These are phyloP conservation scores for Taphrina flavorubra DNA, from an alignment of 1,139 yeast genomes.

Conservation along the genomic window DNA sequence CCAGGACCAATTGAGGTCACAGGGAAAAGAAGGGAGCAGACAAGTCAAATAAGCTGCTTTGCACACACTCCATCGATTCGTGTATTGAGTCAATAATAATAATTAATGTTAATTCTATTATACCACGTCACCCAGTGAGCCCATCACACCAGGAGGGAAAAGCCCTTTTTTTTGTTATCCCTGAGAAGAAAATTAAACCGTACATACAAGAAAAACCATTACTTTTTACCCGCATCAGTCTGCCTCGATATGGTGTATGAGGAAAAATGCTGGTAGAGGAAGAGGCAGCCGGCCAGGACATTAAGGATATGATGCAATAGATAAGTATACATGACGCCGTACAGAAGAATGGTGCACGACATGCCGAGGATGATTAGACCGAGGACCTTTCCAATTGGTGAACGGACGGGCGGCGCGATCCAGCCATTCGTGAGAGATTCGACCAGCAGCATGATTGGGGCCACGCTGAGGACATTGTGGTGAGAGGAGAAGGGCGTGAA, in stretches of 20 bases:
- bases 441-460: constrained; percentile 50
- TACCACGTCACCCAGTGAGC: constrained; percentile 8
- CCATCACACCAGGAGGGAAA: constrained; percentile 3
- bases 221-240: not conserved
- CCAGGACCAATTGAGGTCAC: not conserved
- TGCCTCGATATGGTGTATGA: not conserved
- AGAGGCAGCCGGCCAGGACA: constrained; percentile 46
- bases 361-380: constrained; percentile 48
- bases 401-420: constrained; percentile 49
- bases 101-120: not conserved
- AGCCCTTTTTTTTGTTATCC: not conserved
- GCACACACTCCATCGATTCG: not conserved
- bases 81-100: not conserved
- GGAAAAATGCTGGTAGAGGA: constrained; percentile 21
- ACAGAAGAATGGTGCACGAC: constrained; percentile 49
- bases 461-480: constrained; percentile 50
- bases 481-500: constrained; percentile 49
- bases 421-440: constrained; percentile 48
- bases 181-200: not conserved
- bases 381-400: constrained; percentile 44
- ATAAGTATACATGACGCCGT: constrained; percentile 52
- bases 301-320: constrained; percentile 52
- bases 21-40: not conserved
- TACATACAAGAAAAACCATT: constrained; percentile 14
- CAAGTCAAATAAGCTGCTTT: not conserved